Evolutionary conservation across 169 alveolate genomes (phyloP), one percentile per base, ranked within the genome.

Genomic region (Besnoitia besnoiti): DNA sequence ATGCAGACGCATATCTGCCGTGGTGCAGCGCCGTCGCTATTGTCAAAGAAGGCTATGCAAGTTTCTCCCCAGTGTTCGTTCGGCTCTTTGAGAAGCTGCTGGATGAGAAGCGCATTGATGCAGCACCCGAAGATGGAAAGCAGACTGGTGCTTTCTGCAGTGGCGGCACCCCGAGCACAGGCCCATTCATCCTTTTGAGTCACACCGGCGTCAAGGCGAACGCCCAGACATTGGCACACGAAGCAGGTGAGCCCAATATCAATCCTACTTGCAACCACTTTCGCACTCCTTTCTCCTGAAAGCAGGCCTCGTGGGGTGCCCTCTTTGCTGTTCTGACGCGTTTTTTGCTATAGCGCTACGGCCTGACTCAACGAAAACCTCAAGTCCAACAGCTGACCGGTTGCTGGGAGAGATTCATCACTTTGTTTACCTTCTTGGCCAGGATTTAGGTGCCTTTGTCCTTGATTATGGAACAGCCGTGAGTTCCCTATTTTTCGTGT

Each of bases 111-210:
- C 51, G 88, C 35, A 30, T 79, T 35, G 88, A 79, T 44, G 88
- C 88, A 4, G 62, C 88, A 24, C 62, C 88, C 33, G 40, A 51
- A 30, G 59, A 79, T 4, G 88, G 88, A 30, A 79, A 79, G 59
- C 88, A 44, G 39, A 42, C 88, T 16, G 88, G 88, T 24, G 88
- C 88, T 44, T 79, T 79, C 35, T 79, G 88, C 47, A 42, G 62
- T 27, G 88, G 88, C 3, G 88, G 50, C 39, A 79, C 59, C 7
- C 88, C 88, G 62, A 37, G 42, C 21, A 44, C 59, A 14, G 88
- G 88, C 30, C 88, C 88, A 42, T 79, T 79, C 35, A 39, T 42
- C 19, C 59, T 79, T 8, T 14, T 42, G 62, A 79, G 21, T 19
- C 59, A 79, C 40, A 39, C 50, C 10, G 88, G 88, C 33, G 40